A percentile compares a stretch with the other conserved stretches of the same genome.
Evolutionary conservation across 495 filamentous ascomycete species (phyloP).

Genomic region (Neurospora tetrasperma): DNA sequence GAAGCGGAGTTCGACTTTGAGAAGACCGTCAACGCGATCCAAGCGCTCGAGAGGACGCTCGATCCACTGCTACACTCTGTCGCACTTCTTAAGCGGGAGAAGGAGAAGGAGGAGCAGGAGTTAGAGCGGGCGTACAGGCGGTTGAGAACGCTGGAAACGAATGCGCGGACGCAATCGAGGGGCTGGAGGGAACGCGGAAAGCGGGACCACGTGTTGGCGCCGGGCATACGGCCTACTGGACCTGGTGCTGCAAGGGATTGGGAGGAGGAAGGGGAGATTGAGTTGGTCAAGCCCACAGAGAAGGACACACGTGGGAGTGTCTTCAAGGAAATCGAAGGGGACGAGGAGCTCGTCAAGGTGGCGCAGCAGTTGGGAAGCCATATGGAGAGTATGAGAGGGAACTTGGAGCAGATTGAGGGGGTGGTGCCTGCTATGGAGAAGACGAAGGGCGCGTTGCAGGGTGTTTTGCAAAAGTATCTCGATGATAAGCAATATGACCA

Average conservation of each 20-base stretch:
- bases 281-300: constrained; percentile 10
- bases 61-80: constrained; percentile 36
- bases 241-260: background rate
- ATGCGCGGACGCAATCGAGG: constrained; percentile 28
- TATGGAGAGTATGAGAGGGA: constrained; percentile 50
- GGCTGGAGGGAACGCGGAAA: constrained; percentile 25
- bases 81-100: constrained; percentile 29
- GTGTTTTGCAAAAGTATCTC: constrained; percentile 31
- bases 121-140: constrained; percentile 30
- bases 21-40: constrained; percentile 26
- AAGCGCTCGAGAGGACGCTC: constrained; percentile 27
- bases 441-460: constrained; percentile 33
- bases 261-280: constrained; percentile 2
- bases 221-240: constrained; percentile 9
- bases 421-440: constrained; percentile 31
- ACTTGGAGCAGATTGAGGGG: constrained; percentile 40
- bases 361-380: constrained; percentile 35
- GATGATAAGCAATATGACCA: constrained; percentile 35
- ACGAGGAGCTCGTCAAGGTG: constrained; percentile 24
- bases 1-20: constrained; percentile 38
- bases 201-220: constrained; percentile 34
- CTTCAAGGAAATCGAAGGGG: constrained; percentile 26
- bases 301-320: constrained; percentile 11
- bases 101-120: constrained; percentile 28
- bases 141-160: constrained; percentile 26